phyloP scores from a whole-genome alignment of 345 rosid species.

The Populus euphratica region DNA sequence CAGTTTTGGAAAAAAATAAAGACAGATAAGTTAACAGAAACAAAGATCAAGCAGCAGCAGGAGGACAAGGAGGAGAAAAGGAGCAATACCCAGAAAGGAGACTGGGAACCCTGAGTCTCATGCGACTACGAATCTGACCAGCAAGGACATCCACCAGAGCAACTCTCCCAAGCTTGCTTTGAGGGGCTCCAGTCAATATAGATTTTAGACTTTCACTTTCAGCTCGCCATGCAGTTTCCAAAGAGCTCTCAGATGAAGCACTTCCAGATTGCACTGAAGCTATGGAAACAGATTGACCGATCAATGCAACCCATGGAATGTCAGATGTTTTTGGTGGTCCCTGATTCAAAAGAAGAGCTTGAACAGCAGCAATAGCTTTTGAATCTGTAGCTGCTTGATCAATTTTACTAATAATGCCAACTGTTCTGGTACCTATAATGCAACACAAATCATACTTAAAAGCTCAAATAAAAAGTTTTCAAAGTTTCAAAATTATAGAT shows the following conservation, averaged over 20 bases:
- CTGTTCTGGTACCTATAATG: constrained; percentile 82
- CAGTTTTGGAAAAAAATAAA: neutral
- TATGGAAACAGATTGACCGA: constrained; percentile 93
- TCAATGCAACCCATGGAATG: constrained; percentile 96
- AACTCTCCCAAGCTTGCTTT: constrained; percentile 85
- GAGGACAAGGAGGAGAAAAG: neutral
- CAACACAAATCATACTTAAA: neutral
- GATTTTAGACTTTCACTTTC: constrained; percentile 88
- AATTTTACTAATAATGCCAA: constrained; percentile 86
- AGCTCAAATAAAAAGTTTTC: neutral
- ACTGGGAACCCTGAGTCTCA: constrained; percentile 93
- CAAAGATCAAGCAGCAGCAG: neutral
- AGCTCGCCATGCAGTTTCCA: constrained; percentile 99
- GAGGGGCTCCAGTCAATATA: constrained; percentile 81
- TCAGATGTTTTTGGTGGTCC: constrained; percentile 93
- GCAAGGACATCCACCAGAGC: constrained; percentile 91
- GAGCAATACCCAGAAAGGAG: constrained; percentile 77
- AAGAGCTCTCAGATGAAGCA: constrained; percentile 65
- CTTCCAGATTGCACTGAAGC: constrained; percentile 81
- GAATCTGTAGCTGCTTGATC: constrained; percentile 89
- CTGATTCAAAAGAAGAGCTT: constrained; percentile 80
- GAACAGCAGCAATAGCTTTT: constrained; percentile 95
- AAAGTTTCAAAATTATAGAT: neutral
- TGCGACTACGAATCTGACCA: constrained; percentile 81
- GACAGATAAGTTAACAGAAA: neutral